Percentiles rank a stretch among this genome's conserved stretches.
Conservation (phyloP, 306 rosid species). For the Prinsepia uniflora region DNA sequence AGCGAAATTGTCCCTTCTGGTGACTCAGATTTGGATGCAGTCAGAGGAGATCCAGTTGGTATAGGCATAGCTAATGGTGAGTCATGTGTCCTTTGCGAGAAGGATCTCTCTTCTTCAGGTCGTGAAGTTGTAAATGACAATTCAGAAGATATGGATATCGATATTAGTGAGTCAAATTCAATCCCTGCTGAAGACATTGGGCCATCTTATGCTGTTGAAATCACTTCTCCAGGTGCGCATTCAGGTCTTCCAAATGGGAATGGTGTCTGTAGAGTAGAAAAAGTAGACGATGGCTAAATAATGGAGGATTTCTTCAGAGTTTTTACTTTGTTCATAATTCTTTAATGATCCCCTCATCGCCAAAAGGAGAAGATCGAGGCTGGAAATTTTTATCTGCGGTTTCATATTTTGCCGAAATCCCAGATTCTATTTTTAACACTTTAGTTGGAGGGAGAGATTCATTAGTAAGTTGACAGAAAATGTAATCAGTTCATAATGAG, state of each 20-base stretch:
- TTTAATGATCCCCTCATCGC: conserved; percentile 70
- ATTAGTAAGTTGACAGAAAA: conserved; percentile 26
- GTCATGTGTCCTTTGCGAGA: neutral
- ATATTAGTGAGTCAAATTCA: conserved; percentile 26
- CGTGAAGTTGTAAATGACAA: conserved; percentile 18
- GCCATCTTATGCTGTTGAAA: neutral
- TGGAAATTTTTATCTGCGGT: conserved; percentile 68
- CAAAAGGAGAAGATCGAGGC: conserved; percentile 50
- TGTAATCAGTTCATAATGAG: conserved; percentile 17
- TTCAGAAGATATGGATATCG: conserved; percentile 33
- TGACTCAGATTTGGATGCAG: conserved; percentile 16
- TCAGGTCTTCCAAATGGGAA: conserved; percentile 40
- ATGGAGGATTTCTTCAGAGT: conserved; percentile 24
- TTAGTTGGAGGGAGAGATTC: conserved; percentile 24
- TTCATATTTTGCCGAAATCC: conserved; percentile 65
- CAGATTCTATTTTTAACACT: conserved; percentile 37
- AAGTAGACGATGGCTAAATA: conserved; percentile 31
- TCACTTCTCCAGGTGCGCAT: conserved; percentile 32
- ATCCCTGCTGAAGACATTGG: conserved; percentile 28
- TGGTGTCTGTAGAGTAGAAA: conserved; percentile 36
- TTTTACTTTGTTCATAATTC: conserved; percentile 33
- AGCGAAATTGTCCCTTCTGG: conserved; percentile 24
- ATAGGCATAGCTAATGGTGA: conserved; percentile 14
- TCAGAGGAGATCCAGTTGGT: conserved; percentile 27
- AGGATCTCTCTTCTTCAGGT: conserved; percentile 13